Evolutionary conservation across 768 basidiomycete genomes (phyloP).

Genomic region (Leccinum subgranulosum): DNA sequence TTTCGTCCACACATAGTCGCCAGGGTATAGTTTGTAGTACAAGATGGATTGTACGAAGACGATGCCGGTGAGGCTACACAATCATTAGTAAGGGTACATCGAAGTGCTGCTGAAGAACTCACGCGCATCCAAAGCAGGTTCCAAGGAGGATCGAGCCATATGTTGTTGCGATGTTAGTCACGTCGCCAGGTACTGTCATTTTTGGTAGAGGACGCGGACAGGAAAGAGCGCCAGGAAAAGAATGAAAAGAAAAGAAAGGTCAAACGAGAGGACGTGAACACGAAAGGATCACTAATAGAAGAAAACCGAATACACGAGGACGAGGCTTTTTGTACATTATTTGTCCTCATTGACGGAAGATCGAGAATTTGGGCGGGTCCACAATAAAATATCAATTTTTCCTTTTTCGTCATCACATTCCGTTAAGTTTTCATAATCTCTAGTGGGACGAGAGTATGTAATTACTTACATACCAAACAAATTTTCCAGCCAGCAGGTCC

Average conservation of each 20-base stretch:
- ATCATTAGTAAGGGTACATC: slow-evolving; percentile 7
- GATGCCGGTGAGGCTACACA: slow-evolving; percentile 27
- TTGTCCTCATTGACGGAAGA: slow-evolving; percentile 30
- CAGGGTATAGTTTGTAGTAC: slow-evolving; percentile 32
- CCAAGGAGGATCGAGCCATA: slow-evolving; percentile 33
- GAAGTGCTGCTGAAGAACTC: neutral
- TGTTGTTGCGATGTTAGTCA: slow-evolving; percentile 27
- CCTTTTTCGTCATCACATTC: slow-evolving; percentile 11
- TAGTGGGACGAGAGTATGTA: neutral
- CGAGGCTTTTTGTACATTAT: slow-evolving; percentile 32
- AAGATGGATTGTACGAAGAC: slow-evolving; percentile 31
- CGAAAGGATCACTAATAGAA: slow-evolving; percentile 22
- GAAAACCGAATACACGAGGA: neutral
- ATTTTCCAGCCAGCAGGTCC: neutral
- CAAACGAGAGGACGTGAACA: slow-evolving; percentile 32
- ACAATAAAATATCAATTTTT: slow-evolving; percentile 8
- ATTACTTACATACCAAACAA: neutral
- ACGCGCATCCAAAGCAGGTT: slow-evolving; percentile 31
- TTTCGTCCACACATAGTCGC: slow-evolving; percentile 26
- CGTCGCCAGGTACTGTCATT: slow-evolving; percentile 28
- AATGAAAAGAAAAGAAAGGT: slow-evolving; percentile 1
- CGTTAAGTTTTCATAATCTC: slow-evolving; percentile 15
- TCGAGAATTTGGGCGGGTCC: slow-evolving; percentile 15
- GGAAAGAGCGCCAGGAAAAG: neutral
- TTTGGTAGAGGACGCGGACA: neutral